phyloP scores from a whole-genome alignment of 495 filamentous ascomycete genomes.

The Corynascus novoguineensis region DNA sequence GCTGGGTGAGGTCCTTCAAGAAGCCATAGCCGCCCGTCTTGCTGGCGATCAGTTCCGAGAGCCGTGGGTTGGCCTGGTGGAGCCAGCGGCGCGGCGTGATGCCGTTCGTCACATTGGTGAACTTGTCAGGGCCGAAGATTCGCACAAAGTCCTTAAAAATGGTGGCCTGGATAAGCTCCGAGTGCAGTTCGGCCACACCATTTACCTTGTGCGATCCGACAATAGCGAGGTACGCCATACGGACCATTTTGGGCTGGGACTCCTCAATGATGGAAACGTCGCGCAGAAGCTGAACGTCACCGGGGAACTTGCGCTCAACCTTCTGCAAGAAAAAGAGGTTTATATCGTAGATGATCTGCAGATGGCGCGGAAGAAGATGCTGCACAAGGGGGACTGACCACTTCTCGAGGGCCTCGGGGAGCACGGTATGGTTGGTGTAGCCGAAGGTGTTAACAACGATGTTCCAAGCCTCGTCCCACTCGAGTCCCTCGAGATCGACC shows the following conservation, averaged over 20 bases:
- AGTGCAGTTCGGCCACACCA: constrained; percentile 94
- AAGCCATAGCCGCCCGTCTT: constrained; percentile 79
- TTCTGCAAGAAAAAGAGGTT: constrained; percentile 87
- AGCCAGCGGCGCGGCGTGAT: constrained; percentile 95
- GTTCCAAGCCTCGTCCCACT: constrained; percentile 90
- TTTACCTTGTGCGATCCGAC: constrained; percentile 99
- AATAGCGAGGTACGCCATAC: constrained; percentile 92
- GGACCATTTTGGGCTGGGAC: constrained; percentile 93
- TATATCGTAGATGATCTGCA: constrained; percentile 98
- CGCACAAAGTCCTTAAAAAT: constrained; percentile 98
- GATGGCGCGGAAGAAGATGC: constrained; percentile 85
- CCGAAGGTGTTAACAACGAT: constrained; percentile 70
- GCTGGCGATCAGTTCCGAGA: constrained; percentile 86
- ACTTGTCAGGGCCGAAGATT: constrained; percentile 92
- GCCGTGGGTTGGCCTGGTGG: constrained; percentile 90
- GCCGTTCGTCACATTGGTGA: constrained; percentile 97
- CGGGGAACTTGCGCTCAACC: constrained; percentile 85
- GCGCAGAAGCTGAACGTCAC: constrained; percentile 75
- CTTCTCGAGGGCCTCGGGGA: constrained; percentile 95
- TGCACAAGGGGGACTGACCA: constrained; percentile 94
- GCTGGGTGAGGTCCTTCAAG: constrained; percentile 77
- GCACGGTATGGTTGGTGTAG: constrained; percentile 97
- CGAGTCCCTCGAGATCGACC: constrained; percentile 79
- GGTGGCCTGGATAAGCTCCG: constrained; percentile 94
- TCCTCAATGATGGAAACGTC: constrained; percentile 96